phyloP scores from a whole-genome alignment of 2,329 filamentous ascomycete genomes.

The Rosellinia necatrix region DNA sequence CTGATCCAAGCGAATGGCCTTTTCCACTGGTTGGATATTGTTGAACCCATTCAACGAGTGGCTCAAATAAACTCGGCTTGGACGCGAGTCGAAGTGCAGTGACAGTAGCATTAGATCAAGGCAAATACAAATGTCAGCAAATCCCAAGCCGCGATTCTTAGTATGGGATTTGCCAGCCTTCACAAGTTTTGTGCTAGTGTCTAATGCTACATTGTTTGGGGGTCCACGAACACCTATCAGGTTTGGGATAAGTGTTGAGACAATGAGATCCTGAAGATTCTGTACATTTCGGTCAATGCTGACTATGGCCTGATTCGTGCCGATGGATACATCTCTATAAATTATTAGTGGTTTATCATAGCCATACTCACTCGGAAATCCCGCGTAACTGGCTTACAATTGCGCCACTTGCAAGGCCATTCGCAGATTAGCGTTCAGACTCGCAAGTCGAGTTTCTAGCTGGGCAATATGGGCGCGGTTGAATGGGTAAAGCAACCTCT shows the following conservation, averaged over 20 bases:
- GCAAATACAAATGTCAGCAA: background rate
- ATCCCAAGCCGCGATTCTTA: background rate
- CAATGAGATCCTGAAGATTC: background rate
- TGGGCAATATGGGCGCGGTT: background rate
- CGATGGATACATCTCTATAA: background rate
- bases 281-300: background rate
- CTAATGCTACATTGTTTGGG: background rate
- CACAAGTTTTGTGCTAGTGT: background rate
- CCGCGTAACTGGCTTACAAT: background rate
- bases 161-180: background rate
- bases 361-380: background rate
- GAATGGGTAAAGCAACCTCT: slow-evolving; percentile 5
- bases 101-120: background rate
- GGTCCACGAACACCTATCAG: background rate
- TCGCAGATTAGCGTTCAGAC: background rate
- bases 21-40: background rate
- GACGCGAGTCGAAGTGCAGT: background rate
- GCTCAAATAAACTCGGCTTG: background rate
- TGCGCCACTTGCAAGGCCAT: background rate
- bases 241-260: background rate
- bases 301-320: background rate
- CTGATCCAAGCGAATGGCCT: background rate
- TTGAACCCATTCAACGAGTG: background rate
- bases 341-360: background rate
- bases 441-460: background rate